Evolutionary conservation across 179 eudicot genomes (phyloP), one percentile per base, ranked within the genome.

Genomic region (Camellia oleifera): DNA sequence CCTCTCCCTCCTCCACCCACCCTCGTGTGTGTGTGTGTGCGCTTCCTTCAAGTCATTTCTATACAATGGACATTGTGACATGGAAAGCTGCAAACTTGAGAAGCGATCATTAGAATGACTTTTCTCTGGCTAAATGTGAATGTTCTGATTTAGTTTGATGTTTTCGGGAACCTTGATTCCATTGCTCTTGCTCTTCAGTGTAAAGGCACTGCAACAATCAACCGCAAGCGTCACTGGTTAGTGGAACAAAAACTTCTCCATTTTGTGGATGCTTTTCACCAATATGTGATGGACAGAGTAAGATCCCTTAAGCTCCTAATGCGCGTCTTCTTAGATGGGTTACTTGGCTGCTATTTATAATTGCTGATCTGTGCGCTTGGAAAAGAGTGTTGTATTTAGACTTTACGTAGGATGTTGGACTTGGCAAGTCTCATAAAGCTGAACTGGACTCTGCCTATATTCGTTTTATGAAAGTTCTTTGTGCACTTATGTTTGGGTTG

Each of bases 231-330:
- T 76, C 96, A 89, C 75, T 94, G 96, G 99, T 79, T 97, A 79
- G 92, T 97, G 79, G 97, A 92, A 87, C 99, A 97, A 82, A 97
- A 97, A 82, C 94, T 97, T 67, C 88, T 94, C 77, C 99, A 97
- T 86, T 97, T 97, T 82, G 97, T 97, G 81, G 99, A 96, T 90
- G 99, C 99, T 77, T 97, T 96, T 86, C 99, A 96, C 87, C 98
- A 96, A 83, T 96, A 97, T 81, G 97, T 96, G 80, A 96, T 96
- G 99, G 99, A 96, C 82, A 88, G 98, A 83, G 99, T 96, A 92
- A 90, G 89, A 68, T 62, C 50, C 78, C 72, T 77, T n/a, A 58
- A 26, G 18, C 75, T 70, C 26, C 63, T 61, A 7, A 52, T 44
- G 63, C 4, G 5, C 52, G 23, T 79, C 46, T 17, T 45, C 3